Conservation (phyloP, 148 eudicot genomes). For the Drosera capensis region DNA sequence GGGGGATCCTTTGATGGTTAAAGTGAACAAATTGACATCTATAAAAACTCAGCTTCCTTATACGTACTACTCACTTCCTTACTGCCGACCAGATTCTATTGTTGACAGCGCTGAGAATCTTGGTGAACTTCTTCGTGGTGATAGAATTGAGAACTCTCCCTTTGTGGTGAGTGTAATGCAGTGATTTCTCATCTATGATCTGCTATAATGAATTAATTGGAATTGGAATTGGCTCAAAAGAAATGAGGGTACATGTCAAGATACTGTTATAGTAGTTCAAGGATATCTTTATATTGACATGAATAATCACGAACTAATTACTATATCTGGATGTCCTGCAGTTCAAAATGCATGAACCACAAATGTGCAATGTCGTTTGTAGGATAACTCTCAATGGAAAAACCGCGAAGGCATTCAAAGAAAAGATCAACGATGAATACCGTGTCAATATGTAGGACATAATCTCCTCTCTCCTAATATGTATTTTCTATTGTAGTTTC, state of each 20-base stretch:
- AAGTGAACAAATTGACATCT: slow-evolving; percentile 26
- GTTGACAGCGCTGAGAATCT: slow-evolving; percentile 27
- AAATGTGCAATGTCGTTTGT: slow-evolving; percentile 17
- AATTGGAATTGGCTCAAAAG: not conserved
- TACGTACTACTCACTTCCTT: slow-evolving; percentile 18
- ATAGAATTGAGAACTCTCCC: slow-evolving; percentile 27
- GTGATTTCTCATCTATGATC: not conserved
- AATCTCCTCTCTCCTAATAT: not conserved
- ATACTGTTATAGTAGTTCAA: not conserved
- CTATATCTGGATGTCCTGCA: slow-evolving; percentile 4
- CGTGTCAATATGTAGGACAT: slow-evolving; percentile 17
- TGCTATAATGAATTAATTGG: not conserved
- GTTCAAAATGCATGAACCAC: slow-evolving; percentile 23
- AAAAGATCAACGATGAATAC: slow-evolving; percentile 25
- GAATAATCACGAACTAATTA: not conserved
- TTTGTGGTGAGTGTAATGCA: slow-evolving; percentile 14
- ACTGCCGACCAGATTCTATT: slow-evolving; percentile 13
- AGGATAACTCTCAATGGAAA: slow-evolving; percentile 13
- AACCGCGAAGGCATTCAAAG: slow-evolving; percentile 23
- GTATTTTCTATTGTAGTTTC: not conserved
- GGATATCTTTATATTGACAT: not conserved
- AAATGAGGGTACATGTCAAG: not conserved
- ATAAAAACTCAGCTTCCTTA: slow-evolving; percentile 29
- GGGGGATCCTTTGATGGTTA: slow-evolving; percentile 19
- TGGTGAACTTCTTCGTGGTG: slow-evolving; percentile 32